phyloP scores from a whole-genome alignment of 371 early-diverging fungal genomes.

The Sporodiniella umbellata region DNA sequence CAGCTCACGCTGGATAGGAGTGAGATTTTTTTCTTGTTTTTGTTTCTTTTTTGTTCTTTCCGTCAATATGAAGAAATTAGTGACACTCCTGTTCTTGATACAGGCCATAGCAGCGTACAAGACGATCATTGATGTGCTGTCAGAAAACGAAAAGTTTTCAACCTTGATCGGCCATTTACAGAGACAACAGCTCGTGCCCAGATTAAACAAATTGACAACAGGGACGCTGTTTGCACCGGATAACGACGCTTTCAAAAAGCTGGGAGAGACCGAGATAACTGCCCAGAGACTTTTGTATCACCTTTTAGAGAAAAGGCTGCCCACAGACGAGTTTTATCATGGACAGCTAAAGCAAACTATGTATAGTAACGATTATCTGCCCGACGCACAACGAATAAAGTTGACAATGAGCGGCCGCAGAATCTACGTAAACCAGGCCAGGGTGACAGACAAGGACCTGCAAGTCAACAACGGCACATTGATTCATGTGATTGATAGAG shows the following conservation, averaged over 20 bases:
- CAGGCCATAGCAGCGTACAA: conserved; percentile 5
- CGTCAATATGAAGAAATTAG: not conserved
- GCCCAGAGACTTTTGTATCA: conserved; percentile 41
- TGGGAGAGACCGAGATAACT: conserved; percentile 24
- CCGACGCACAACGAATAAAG: conserved; percentile 33
- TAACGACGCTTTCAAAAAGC: conserved; percentile 46
- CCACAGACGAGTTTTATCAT: conserved; percentile 25
- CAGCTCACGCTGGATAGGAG: not conserved
- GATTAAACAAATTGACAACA: conserved; percentile 23
- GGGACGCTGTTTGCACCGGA: conserved; percentile 57
- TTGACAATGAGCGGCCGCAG: conserved; percentile 32
- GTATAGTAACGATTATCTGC: conserved; percentile 32
- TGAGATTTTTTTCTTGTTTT: not conserved
- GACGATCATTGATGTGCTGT: conserved; percentile 25
- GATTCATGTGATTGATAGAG: conserved; percentile 28
- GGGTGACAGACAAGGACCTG: conserved; percentile 37
- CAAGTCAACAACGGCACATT: conserved; percentile 28
- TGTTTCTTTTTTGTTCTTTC: not conserved
- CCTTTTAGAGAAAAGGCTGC: conserved; percentile 22
- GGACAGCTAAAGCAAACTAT: conserved; percentile 45
- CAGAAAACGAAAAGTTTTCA: conserved; percentile 24
- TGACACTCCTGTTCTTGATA: not conserved
- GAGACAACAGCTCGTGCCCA: conserved; percentile 11
- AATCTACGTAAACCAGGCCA: conserved; percentile 36
- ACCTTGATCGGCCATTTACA: conserved; percentile 27